Percentiles rank a stretch among this genome's conserved stretches.
Conservation (phyloP, 306 rosid genomes). For the Rosa rugosa region DNA sequence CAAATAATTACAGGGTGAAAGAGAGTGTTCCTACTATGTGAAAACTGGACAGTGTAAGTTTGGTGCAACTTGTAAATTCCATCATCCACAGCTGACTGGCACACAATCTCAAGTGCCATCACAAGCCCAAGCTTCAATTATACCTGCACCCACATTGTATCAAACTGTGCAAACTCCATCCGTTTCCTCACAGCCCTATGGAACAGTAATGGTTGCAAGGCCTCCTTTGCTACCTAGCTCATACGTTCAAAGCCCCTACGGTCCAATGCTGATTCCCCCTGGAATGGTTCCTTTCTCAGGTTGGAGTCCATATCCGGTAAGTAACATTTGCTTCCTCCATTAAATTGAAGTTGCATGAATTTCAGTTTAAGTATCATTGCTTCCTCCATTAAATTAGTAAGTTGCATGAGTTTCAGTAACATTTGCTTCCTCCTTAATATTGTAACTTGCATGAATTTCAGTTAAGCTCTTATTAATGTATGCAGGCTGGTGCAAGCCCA, state of each 20-base stretch:
- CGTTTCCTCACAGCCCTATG: conserved; percentile 72
- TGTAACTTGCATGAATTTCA: conserved; percentile 23
- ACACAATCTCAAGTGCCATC: conserved; percentile 55
- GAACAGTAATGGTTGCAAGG: conserved; percentile 78
- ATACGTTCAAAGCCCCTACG: conserved; percentile 74
- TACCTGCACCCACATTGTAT: conserved; percentile 56
- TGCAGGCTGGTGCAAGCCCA: conserved; percentile 69
- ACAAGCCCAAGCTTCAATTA: conserved; percentile 54
- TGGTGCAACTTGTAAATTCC: conserved; percentile 87
- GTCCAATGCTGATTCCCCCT: conserved; percentile 72
- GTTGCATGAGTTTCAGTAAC: conserved; percentile 13
- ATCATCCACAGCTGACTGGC: conserved; percentile 84
- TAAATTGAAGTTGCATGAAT: conserved; percentile 23
- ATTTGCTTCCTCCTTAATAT: conserved; percentile 1
- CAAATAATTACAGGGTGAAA: conserved; percentile 69
- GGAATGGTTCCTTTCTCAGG: conserved; percentile 71
- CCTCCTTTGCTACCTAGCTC: conserved; percentile 76
- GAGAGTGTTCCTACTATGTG: conserved; percentile 93
- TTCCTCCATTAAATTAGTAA: conserved; percentile 20
- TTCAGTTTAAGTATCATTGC: conserved; percentile 33
- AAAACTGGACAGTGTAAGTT: conserved; percentile 97
- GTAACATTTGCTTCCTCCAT: conserved; percentile 29
- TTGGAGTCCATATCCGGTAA: conserved; percentile 85
- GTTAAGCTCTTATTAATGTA: conserved; percentile 34
- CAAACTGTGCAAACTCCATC: conserved; percentile 71